Evolutionary conservation across 495 filamentous ascomycete genomes (phyloP), one percentile per base, ranked within the genome.

Genomic region (Xylaria telfairii): DNA sequence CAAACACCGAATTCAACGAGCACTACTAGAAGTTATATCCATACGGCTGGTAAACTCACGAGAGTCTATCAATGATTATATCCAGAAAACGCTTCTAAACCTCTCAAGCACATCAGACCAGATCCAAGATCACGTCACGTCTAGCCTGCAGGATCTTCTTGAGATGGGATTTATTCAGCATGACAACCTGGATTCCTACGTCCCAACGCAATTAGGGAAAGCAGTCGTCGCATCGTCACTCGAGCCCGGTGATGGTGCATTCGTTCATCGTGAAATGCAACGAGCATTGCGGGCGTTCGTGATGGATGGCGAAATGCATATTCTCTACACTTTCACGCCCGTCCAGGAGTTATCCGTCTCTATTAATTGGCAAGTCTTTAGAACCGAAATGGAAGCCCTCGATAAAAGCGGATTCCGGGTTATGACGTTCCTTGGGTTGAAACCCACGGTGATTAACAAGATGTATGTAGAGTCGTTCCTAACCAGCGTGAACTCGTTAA

Each of bases 221-320:
- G 93, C 93, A 0, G 87, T 92, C 30, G 92, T 96, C 30, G 87
- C 89, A 4, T 93, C 92, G 1, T 88, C 89, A 0, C 84, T 96
- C 42, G 85, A 90, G 8, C 93, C 92, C 0, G 90, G 92, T 69
- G 93, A 95, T 74, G 93, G 93, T 2, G 77, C 93, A 0, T 95
- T 93, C 73, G 83, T 95, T 9, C 83, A 94, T 71, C 83, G 87
- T 57, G 93, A 95, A 73, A 82, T 95, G 65, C 84, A 83, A 68
- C 84, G 85, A 69, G 91, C 93, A 0, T 77, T 95, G 3, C 83
- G 87, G 59, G 91, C 89, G 7, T 96, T 96, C 69, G 92, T 94
- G 21, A 89, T 96, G 87, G 92, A 94, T 74, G 91, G 91, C 21
- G 93, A 96, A 59, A 90, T 96, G 90, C 93, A 96, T 74, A 85